phyloP scores from a whole-genome alignment of 78 protist species.

The Dictyostelium purpureum region DNA sequence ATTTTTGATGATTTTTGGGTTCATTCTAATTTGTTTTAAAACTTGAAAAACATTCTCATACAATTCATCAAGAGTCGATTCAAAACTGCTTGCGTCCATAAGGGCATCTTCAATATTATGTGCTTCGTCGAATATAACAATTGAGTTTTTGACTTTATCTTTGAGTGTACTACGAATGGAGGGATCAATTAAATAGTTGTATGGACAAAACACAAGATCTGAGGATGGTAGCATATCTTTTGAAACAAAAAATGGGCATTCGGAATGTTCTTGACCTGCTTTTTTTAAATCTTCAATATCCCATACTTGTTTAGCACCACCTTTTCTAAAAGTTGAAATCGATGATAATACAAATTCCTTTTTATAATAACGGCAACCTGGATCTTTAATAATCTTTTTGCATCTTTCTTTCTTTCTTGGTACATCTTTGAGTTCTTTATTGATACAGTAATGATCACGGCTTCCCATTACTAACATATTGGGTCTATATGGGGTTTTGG shows the following conservation, averaged over 20 bases:
- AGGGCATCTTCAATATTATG: constrained; percentile 83
- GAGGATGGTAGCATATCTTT: constrained; percentile 58
- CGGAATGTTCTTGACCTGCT: constrained; percentile 26
- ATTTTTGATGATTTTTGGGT: background rate
- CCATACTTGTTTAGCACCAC: constrained; percentile 46
- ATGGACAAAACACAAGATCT: constrained; percentile 96
- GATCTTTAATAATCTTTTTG: background rate
- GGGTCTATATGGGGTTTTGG: constrained; percentile 82
- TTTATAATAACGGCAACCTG: constrained; percentile 10
- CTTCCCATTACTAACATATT: constrained; percentile 87
- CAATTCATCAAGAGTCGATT: constrained; percentile 15
- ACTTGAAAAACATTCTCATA: background rate
- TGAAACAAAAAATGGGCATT: constrained; percentile 95
- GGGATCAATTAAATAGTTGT: constrained; percentile 97
- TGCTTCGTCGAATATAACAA: constrained; percentile 94
- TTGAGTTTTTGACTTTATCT: constrained; percentile 4
- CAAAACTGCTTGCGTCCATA: constrained; percentile 54
- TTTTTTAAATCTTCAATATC: constrained; percentile 92
- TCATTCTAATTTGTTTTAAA: background rate
- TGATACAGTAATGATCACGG: constrained; percentile 94
- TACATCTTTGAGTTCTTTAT: constrained; percentile 67
- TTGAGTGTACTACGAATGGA: constrained; percentile 29
- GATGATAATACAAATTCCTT: background rate
- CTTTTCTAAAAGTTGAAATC: background rate
- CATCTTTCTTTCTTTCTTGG: constrained; percentile 28